Conservation (phyloP, 139 green algal species). For the Volvox reticuliferus region DNA sequence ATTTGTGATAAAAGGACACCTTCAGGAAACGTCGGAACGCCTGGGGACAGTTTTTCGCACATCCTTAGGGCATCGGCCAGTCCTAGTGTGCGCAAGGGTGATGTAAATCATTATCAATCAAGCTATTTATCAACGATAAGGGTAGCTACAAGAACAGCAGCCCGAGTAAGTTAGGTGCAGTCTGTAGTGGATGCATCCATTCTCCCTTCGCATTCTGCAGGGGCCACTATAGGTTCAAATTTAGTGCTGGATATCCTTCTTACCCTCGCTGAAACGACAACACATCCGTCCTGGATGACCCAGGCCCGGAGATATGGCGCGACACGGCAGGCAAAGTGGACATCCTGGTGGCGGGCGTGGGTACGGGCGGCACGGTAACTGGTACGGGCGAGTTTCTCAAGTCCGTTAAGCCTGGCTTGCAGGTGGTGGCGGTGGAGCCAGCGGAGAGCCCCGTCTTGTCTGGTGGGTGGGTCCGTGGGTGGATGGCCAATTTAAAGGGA, state of each 20-base stretch:
- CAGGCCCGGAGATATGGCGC: constrained; percentile 80
- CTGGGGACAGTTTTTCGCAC: too few species aligned
- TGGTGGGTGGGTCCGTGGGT: constrained; percentile 35
- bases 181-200: too few species aligned
- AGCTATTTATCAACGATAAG: too few species aligned
- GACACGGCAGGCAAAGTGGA: constrained; percentile 79
- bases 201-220: too few species aligned
- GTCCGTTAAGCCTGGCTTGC: constrained; percentile 74
- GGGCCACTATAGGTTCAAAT: background rate
- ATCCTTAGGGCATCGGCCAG: too few species aligned
- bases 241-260: background rate
- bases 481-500: too few species aligned
- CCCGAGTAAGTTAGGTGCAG: too few species aligned
- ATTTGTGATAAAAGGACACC: too few species aligned
- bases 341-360: constrained; percentile 91
- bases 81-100: too few species aligned
- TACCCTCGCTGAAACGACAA: background rate
- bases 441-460: constrained; percentile 82
- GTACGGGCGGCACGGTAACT: constrained; percentile 95
- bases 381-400: constrained; percentile 86
- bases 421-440: constrained; percentile 88
- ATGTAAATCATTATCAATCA: too few species aligned
- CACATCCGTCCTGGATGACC: background rate
- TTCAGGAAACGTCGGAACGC: too few species aligned
- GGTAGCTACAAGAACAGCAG: too few species aligned